A percentile compares a stretch with the other conserved stretches of the same genome.
Conservation (phyloP, 768 basidiomycete genomes). For the Suillus fuscotomentosus region DNA sequence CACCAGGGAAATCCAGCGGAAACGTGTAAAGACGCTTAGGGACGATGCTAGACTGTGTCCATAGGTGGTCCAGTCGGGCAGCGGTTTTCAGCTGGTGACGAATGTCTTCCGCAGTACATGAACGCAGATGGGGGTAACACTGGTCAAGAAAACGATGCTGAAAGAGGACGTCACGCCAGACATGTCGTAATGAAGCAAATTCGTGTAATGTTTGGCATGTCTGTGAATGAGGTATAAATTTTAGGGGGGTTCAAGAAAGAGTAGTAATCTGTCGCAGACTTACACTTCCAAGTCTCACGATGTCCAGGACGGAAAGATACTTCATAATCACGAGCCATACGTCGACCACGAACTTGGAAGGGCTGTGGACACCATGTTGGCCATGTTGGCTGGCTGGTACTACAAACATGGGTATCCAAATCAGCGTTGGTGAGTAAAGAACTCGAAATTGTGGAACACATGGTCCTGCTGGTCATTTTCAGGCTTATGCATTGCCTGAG, state of each 20-base stretch:
- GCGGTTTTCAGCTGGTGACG: constrained; percentile 23
- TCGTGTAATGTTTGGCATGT: constrained; percentile 24
- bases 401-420: not conserved
- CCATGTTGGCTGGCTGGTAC: not conserved
- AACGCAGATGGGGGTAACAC: constrained; percentile 24
- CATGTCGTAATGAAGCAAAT: constrained; percentile 23
- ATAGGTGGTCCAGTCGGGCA: constrained; percentile 3
- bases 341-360: constrained; percentile 20
- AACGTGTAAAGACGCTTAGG: constrained; percentile 18
- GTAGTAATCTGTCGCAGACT: constrained; percentile 8
- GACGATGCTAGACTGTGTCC: not conserved
- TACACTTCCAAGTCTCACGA: constrained; percentile 24
- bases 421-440: not conserved
- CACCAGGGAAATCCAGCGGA: constrained; percentile 27
- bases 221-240: constrained; percentile 10
- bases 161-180: constrained; percentile 25
- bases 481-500: not conserved
- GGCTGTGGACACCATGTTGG: not conserved
- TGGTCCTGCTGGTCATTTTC: not conserved
- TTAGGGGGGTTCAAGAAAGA: not conserved
- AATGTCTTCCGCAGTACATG: constrained; percentile 18
- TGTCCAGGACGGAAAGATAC: constrained; percentile 23
- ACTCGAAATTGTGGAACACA: not conserved
- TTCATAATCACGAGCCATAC: constrained; percentile 30
- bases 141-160: constrained; percentile 23